Base-by-base conservation (phyloP, 2,329 filamentous ascomycete species). In the Taxawa tesnikishii region DNA sequence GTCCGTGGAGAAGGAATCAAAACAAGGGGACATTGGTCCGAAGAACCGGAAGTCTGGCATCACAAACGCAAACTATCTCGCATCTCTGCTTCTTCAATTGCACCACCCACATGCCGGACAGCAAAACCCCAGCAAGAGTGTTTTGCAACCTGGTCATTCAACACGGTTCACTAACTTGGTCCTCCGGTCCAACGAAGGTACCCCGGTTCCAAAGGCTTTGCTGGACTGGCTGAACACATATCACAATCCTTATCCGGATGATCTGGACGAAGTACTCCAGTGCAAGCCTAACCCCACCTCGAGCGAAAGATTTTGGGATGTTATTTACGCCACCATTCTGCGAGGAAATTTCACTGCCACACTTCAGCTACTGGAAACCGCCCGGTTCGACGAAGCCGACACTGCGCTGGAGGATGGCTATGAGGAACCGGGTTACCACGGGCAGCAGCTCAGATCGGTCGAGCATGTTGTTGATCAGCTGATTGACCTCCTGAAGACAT, bases 221-320 rank as follows among this genome's bases (percentile, higher is more conserved):
- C 75, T 94, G 39, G 71, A 82, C 45, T 96, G 88, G 88, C 65
- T 93, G 41, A 70, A 82, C 33, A 65, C 67, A 11, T 72, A 83
- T 47, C 83, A 94, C 49, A 75, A 81, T 40, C 68, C 79, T 15
- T 81, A 81, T 45, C 67, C 69, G 2, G 67, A 73, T 31, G 79
- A 87, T 46, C 62, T 81, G 15, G 63, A 73, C 23, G 65, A 75
- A 4, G 68, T 94, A 15, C 61, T 71, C 39, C 65, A 67, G 16
- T 59, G 75, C 43, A 67, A 67, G 28, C 81, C 82, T 1, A 81
- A 81, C 37, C 83, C 85, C 14, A 79, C 83, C 2, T 74, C 75
- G 26, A 82, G 90, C 47, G 63, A 68, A 15, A 64, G 80, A 21
- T 96, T 84, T 57, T 96, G 88, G 88, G 82, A 87, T 49, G 75